A percentile compares a stretch with the other conserved stretches of the same genome.
phyloP scores from a whole-genome alignment of 2,329 filamentous ascomycete species.

The Neopestalotiopsis sp. region DNA sequence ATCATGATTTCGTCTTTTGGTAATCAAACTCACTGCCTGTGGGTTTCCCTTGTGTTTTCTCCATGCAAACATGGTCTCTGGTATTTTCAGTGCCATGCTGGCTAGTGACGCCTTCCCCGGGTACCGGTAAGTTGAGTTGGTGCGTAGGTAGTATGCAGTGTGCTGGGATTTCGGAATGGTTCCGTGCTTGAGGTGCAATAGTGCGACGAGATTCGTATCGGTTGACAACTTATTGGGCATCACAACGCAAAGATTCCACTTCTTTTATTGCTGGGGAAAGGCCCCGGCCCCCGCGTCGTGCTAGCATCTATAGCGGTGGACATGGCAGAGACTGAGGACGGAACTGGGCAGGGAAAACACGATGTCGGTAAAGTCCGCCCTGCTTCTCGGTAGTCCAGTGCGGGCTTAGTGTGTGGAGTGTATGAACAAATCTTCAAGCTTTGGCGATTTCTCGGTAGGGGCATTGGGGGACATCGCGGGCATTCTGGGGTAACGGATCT shows the following conservation, averaged over 20 bases:
- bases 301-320: neutral
- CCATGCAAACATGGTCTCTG: conserved; percentile 40
- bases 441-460: neutral
- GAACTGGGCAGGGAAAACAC: neutral
- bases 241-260: neutral
- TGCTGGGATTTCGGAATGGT: neutral
- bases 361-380: neutral
- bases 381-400: neutral
- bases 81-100: conserved; percentile 22
- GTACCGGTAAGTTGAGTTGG: neutral
- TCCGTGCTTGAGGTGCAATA: neutral
- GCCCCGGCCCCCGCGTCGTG: neutral
- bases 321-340: neutral
- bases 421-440: neutral
- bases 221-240: neutral
- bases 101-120: neutral
- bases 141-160: no score
- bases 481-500: neutral
- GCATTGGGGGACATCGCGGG: neutral
- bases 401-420: neutral
- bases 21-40: conserved; percentile 25
- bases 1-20: neutral
- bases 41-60: conserved; percentile 38
- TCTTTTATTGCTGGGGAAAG: neutral
- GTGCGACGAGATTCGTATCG: neutral